Evolutionary conservation across 768 basidiomycete genomes (phyloP), one percentile per base, ranked within the genome.

Genomic region (Lactarius hengduanensis): DNA sequence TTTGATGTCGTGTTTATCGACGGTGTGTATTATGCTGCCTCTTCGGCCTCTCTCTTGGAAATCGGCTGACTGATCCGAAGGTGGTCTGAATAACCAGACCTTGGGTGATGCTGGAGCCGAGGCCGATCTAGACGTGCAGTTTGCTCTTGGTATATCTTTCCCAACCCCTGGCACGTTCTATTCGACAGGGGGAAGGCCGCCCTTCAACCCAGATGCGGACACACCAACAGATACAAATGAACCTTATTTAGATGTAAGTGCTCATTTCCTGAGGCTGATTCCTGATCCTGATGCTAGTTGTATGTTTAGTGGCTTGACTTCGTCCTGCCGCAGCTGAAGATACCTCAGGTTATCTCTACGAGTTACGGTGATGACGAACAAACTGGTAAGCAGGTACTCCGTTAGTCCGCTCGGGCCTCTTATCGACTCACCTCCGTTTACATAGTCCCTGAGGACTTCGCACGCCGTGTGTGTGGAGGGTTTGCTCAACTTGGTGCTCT

Each of bases 321-420:
- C 62, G 72, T 90, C 20, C 76, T 84, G 0, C 71, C 70, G 16
- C 81, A 84, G 30, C 59, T 76, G 7, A 73, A 78, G 36, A 74
- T 81, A 3, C 87, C 89, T 8, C 80, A 84, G 68, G 78, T 83
- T 8, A 89, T 91, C 43, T 88, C 87, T 0, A 90, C 87, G 0
- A 88, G 86, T 68, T 91, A 91, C 71, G 88, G 83, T 3, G 90
- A 91, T 58, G 81, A 84, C 65, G 90, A 91, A 65, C 88, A 88
- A 72, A 86, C 87, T 32, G 83, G 87, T 86, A 65, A 22, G 71
- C 16, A 10, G 15, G 20, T 4, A 13, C 32, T 11, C 7, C 3
- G 54, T 34, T 3, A 5, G 15, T 40, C 15, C 4, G 45, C 9
- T 3, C 79, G 82, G 57, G 78, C 79, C 10, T 85, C 84, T 66